Evolutionary conservation across 257 asterid genomes (phyloP).

Genomic region (Fraxinus americana): DNA sequence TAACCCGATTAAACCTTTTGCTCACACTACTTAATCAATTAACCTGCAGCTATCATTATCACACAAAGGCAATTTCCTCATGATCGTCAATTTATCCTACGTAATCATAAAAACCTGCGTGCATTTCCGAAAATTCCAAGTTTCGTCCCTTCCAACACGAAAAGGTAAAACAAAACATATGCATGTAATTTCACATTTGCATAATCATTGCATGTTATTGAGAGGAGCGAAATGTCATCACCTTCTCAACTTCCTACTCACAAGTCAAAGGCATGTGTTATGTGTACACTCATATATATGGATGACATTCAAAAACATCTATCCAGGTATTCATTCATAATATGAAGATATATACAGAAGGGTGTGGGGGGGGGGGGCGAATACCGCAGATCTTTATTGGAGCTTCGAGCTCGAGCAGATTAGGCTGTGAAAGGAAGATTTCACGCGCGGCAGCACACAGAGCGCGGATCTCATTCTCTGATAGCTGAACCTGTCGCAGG

Average conservation of each 20-base stretch:
- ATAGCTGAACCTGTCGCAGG: slow-evolving; percentile 83
- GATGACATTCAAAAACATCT: neutral
- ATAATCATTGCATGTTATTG: neutral
- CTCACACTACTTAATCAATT: neutral
- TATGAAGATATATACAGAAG: neutral
- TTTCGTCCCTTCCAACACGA: no score
- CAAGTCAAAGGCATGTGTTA: neutral
- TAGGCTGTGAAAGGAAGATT: slow-evolving; percentile 87
- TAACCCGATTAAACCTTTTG: neutral
- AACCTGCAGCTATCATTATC: neutral
- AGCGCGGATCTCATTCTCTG: slow-evolving; percentile 88
- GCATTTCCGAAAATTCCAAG: no score
- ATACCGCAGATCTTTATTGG: slow-evolving; percentile 98
- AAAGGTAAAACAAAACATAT: no score
- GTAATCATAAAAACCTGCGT: neutral
- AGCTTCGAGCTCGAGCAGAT: slow-evolving; percentile 93
- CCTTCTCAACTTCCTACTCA: neutral
- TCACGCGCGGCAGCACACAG: slow-evolving; percentile 79
- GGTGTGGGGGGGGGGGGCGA: neutral
- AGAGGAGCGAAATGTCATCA: neutral
- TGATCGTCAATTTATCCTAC: neutral
- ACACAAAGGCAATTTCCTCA: neutral
- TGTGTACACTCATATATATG: neutral
- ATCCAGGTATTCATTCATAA: neutral
- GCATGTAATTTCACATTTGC: no score